Evolutionary conservation across 306 rosid genomes (phyloP), one percentile per base, ranked within the genome.

Genomic region (Cucumis cinereus): DNA sequence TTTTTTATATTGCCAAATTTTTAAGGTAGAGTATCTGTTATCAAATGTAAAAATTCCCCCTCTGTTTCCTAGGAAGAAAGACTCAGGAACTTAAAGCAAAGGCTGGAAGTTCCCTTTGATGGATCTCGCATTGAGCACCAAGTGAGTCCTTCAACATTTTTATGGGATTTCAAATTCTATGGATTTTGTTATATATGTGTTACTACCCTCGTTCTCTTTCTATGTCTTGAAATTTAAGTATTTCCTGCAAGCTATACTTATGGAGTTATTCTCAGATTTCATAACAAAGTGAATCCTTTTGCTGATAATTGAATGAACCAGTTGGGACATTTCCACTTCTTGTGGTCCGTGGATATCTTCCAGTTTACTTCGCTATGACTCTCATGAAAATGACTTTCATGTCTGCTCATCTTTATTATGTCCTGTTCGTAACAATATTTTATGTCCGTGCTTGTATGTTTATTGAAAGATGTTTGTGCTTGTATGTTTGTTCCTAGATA

Each of bases 21-120:
- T 8, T 2, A 12, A 40, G 33, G 45, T 67, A 40, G 35, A 68
- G 36, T 13, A 15, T 69, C 56, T 45, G 75, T 43, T 13, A 22
- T 23, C 19, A 45, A 67, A 22, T 47, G 15, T 45, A 24, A 45
- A 70, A 47, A 14, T 41, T 60, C 50, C 77, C 70, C 56, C 73
- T 60, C 30, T 45, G n/a, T 73, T 73, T 53, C 62, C 38, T 73
- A 73, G 99, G 96, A 89, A 85, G 97, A 82, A 85, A 89, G 96
- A 58, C 90, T 92, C 61, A 78, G 79, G 83, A 77, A 67, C 64
- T 79, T 92, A 79, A 84, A 78, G 76, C 83, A 83, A 68, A 87
- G 97, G 80, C 85, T 92, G 77, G 90, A 89, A 82, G 89, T 94
- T 57, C 93, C 99, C 54, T 94, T 91, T 79, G 93, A 94, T 81